phyloP scores from a whole-genome alignment of 371 early-diverging fungal species.

The Mortierella sp. region DNA sequence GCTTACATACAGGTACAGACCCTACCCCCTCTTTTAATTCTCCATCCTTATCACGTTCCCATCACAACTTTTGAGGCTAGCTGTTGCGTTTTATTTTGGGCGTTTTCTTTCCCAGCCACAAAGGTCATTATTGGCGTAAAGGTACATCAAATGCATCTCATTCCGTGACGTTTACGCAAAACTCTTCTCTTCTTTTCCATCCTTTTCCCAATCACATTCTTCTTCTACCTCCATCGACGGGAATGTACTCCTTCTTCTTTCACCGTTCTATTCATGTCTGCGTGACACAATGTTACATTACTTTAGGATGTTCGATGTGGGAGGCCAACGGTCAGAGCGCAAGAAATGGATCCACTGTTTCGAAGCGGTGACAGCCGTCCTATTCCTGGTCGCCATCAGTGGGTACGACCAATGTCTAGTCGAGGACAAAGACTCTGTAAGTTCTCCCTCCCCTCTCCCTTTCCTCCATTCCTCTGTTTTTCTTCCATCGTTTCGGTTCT shows the following conservation, averaged over 20 bases:
- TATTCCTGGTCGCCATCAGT: conserved; percentile 94
- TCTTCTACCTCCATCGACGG: not conserved
- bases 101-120: not conserved
- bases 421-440: conserved; percentile 92
- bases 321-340: conserved; percentile 93
- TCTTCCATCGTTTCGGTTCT: conserved; percentile 37
- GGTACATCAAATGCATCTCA: not conserved
- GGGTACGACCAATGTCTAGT: conserved; percentile 96
- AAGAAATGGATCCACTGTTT: conserved; percentile 97
- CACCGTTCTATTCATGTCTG: not conserved
- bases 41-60: not conserved
- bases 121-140: not conserved
- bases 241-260: not conserved
- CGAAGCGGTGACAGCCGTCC: conserved; percentile 94
- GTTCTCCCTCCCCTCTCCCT: conserved; percentile 29
- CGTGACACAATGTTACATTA: not conserved
- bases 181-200: not conserved
- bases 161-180: not conserved
- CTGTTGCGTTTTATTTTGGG: not conserved
- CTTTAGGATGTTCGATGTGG: conserved; percentile 91
- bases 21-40: not conserved
- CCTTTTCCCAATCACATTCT: not conserved
- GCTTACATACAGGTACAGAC: conserved; percentile 72
- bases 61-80: not conserved
- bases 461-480: not conserved